These are phyloP conservation scores for Kwoniella mangroviensis DNA, from an alignment of 768 basidiomycete species.

Conservation along the genomic window DNA sequence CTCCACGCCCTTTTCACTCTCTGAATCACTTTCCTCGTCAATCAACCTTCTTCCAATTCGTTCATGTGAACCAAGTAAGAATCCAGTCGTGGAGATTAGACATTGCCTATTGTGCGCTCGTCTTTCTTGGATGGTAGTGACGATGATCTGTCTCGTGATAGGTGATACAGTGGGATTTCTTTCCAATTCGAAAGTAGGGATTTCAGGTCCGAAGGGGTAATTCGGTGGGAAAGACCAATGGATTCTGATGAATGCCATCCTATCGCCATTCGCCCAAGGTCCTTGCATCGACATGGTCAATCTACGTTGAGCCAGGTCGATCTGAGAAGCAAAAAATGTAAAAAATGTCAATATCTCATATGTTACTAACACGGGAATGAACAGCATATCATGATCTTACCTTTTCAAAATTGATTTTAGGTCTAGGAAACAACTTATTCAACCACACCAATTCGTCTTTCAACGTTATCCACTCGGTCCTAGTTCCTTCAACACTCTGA, in stretches of 20 bases:
- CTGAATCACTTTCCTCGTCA: slow-evolving; percentile 51
- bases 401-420: slow-evolving; percentile 73
- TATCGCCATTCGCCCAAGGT: slow-evolving; percentile 86
- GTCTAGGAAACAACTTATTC: slow-evolving; percentile 41
- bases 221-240: slow-evolving; percentile 85
- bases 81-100: slow-evolving; percentile 79
- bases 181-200: slow-evolving; percentile 81
- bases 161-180: slow-evolving; percentile 78
- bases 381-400: too few relatives aligned
- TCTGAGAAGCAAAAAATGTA: too few relatives aligned
- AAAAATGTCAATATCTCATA: too few relatives aligned
- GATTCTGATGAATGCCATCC: slow-evolving; percentile 78
- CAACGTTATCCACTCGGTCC: slow-evolving; percentile 38
- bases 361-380: too few relatives aligned
- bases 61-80: slow-evolving; percentile 67
- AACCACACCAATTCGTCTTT: slow-evolving; percentile 47
- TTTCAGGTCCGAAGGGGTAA: slow-evolving; percentile 63
- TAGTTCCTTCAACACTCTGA: slow-evolving; percentile 23
- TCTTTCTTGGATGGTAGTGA: slow-evolving; percentile 74
- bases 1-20: slow-evolving; percentile 51
- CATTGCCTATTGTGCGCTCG: slow-evolving; percentile 78
- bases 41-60: slow-evolving; percentile 58
- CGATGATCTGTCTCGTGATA: slow-evolving; percentile 75
- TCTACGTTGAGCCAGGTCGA: slow-evolving; percentile 64
- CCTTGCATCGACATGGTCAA: slow-evolving; percentile 86